These are phyloP conservation scores for Hyphopichia buzzinii DNA, from an alignment of 1,139 yeast species.

Conservation along the genomic window DNA sequence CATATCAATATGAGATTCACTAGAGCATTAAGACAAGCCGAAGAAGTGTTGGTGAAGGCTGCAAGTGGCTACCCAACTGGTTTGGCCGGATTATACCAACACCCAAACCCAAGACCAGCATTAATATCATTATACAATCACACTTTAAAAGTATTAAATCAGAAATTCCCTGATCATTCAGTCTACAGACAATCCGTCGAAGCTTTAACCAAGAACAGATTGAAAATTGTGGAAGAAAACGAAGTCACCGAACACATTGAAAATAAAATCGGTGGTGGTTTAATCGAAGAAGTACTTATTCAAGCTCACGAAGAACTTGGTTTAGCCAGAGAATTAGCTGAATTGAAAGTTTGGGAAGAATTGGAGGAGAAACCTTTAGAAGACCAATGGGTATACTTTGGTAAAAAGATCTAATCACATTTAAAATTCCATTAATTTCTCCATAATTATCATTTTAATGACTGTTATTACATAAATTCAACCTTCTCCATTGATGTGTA, in stretches of 20 bases:
- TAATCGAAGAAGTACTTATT: conserved; percentile 76
- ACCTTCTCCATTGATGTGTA: background rate
- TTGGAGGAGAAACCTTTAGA: conserved; percentile 68
- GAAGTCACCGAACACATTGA: conserved; percentile 71
- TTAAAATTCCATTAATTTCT: too few relatives aligned
- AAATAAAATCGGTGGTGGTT: conserved; percentile 73
- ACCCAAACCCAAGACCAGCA: conserved; percentile 85
- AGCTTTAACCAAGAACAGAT: conserved; percentile 68
- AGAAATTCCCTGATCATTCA: conserved; percentile 65
- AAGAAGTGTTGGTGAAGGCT: conserved; percentile 64
- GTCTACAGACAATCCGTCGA: conserved; percentile 78
- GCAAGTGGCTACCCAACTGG: conserved; percentile 77
- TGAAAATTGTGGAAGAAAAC: conserved; percentile 60
- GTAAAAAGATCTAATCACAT: conserved; percentile 46
- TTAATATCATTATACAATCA: conserved; percentile 67
- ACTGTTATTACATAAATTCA: background rate
- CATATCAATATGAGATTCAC: conserved; percentile 43
- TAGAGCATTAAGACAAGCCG: conserved; percentile 47
- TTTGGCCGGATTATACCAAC: conserved; percentile 71
- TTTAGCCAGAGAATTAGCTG: conserved; percentile 66
- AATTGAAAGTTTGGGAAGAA: conserved; percentile 66
- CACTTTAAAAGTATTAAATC: conserved; percentile 58
- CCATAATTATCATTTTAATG: too few relatives aligned
- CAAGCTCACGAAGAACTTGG: conserved; percentile 83
- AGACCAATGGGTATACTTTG: conserved; percentile 72